Evolutionary conservation across 805 yeast genomes (phyloP).

Genomic region (Candida methanosorbosa): DNA sequence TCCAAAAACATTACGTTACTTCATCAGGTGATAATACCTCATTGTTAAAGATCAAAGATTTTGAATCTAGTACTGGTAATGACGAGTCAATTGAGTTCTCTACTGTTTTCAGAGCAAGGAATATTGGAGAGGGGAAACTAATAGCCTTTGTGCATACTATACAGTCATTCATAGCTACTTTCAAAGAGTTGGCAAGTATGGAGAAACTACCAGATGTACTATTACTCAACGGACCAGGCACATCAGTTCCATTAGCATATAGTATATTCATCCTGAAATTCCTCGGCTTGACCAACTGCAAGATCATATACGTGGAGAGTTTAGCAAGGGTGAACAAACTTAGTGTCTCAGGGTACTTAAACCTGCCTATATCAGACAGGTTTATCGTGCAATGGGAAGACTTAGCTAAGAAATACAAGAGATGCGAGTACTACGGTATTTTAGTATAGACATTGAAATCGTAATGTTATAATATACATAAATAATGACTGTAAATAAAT

Average conservation of each 20-base stretch:
- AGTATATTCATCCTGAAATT: conserved; percentile 43
- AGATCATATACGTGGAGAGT: conserved; percentile 76
- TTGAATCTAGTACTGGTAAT: too few species aligned
- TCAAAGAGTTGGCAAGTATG: conserved; percentile 2
- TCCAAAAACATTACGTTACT: conserved; percentile 20
- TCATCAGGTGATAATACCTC: conserved; percentile 42
- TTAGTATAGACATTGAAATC: too few species aligned
- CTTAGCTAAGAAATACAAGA: conserved; percentile 37
- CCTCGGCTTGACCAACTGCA: conserved; percentile 36
- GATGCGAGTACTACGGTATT: conserved; percentile 73
- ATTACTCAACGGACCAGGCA: conserved; percentile 73
- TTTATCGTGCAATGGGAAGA: conserved; percentile 88
- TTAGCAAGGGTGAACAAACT: conserved; percentile 71
- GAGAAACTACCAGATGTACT: conserved; percentile 22
- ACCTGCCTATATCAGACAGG: conserved; percentile 65
- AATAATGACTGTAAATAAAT: background rate
- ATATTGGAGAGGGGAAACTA: conserved; percentile 27
- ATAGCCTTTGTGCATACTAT: conserved; percentile 25
- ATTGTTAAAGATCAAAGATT: conserved; percentile 26
- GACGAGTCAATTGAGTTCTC: too few species aligned
- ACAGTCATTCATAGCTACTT: conserved; percentile 19
- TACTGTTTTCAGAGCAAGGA: conserved; percentile 27
- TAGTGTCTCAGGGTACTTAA: conserved; percentile 67
- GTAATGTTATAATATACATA: conserved; percentile 1
- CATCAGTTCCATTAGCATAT: conserved; percentile 62